Base-by-base conservation (phyloP, 1,284 basidiomycete genomes). In the Melampsora larici-populina region DNA sequence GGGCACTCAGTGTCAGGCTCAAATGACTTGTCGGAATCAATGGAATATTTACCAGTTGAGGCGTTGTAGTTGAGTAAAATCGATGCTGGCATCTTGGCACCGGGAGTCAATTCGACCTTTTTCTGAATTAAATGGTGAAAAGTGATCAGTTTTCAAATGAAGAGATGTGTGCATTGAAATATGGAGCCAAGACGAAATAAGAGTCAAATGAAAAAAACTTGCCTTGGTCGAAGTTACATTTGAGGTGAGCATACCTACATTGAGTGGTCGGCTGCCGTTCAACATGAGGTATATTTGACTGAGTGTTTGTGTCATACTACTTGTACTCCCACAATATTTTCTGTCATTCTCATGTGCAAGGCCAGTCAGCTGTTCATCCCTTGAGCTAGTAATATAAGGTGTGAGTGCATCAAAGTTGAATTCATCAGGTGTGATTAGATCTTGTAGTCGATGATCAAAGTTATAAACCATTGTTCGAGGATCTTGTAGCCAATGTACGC, bases 401-500 rank as follows among this genome's bases (percentile, higher is more conserved):
- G 88, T 87, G 0, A 95, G 84, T 0, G 92, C 88, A 78, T 92
- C 89, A 79, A 94, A 97, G n/a, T 91, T 93, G 81, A 98, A 98
- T 68, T 95, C 89, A n/a, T 88, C 88, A 1, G 94, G 89, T 76
- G 89, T 86, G 0, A 94, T 92, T 63, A 98, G 89, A 8, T 85
- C 85, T 82, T 91, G 88, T 3, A 93, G 85, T 81, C 87, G 88
- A 1, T 89, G 88, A 0, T 89, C 85, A 82, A 93, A 98, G 83
- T 97, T 97, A 85, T 93, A 96, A 8, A 93, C 90, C 7, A 89
- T 87, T 0, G 93, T 92, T 11, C 92, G 87, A 0, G 92, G 91
- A 81, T 99, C 94, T 81, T 90, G 89, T 1, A 97, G 84, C 89
- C 92, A 93, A 82, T 96, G 92, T 0, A 97, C 90, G n/a, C 94